A percentile compares a stretch with the other conserved stretches of the same genome.
phyloP scores from a whole-genome alignment of 495 filamentous ascomycete species.

The Daldinia grandis region DNA sequence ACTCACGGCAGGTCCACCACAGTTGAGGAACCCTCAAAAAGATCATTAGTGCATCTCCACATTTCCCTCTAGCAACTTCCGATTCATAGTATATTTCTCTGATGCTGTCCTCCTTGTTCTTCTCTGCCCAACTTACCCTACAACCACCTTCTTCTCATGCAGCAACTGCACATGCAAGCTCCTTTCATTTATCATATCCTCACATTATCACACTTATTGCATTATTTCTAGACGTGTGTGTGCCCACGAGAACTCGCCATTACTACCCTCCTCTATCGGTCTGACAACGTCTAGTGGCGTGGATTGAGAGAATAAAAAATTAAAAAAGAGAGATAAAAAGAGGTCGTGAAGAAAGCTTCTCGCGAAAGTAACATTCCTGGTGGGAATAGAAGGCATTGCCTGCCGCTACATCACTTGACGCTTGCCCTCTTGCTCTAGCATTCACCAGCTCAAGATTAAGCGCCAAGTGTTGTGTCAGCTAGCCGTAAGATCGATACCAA shows the following conservation, averaged over 20 bases:
- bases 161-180: conserved; percentile 22
- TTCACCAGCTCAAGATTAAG: conserved; percentile 27
- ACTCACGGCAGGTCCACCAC: conserved; percentile 28
- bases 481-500: conserved; percentile 48
- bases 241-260: conserved; percentile 23
- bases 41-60: conserved; percentile 28
- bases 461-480: conserved; percentile 39
- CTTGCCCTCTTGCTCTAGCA: conserved; percentile 29
- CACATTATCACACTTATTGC: conserved; percentile 7
- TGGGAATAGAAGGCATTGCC: conserved; percentile 28
- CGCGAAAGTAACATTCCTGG: not conserved
- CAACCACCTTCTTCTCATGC: conserved; percentile 23
- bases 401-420: conserved; percentile 35
- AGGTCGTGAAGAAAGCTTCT: conserved; percentile 22
- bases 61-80: conserved; percentile 19
- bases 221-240: conserved; percentile 23
- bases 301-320: not conserved
- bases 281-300: conserved; percentile 31
- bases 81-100: conserved; percentile 43
- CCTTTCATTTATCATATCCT: conserved; percentile 8
- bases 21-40: conserved; percentile 6
- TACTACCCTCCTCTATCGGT: conserved; percentile 12
- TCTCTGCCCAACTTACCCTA: conserved; percentile 5
- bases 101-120: conserved; percentile 34
- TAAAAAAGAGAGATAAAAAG: conserved; percentile 3